A percentile compares a stretch with the other conserved stretches of the same genome.
Evolutionary conservation across 345 rosid species (phyloP).

Genomic region (Salix exigua): DNA sequence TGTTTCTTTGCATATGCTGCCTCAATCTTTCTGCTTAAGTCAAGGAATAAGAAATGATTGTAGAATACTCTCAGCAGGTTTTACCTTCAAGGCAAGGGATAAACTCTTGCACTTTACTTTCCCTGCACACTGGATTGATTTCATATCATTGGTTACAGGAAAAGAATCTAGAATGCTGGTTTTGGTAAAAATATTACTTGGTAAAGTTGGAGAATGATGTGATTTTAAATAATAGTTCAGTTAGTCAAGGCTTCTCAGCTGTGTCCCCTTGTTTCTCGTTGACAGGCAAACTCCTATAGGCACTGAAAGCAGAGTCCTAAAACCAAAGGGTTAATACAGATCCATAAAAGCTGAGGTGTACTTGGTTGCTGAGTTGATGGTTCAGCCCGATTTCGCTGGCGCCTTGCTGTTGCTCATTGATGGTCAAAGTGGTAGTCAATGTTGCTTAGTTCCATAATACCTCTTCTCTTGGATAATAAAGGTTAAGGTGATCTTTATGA

Average conservation of each 20-base stretch:
- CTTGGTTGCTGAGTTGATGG: background rate
- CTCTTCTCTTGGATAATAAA: background rate
- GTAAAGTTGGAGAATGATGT: background rate
- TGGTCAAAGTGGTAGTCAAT: background rate
- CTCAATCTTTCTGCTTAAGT: background rate
- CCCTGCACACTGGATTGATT: background rate
- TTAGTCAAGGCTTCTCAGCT: conserved; percentile 7
- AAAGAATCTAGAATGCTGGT: background rate
- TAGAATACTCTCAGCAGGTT: background rate
- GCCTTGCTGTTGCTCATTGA: background rate
- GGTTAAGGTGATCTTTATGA: background rate
- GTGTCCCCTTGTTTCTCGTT: conserved; percentile 16
- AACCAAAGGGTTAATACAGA: background rate
- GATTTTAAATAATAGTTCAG: background rate
- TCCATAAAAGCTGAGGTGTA: background rate
- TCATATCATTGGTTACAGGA: background rate
- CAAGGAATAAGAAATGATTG: background rate
- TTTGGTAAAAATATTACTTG: background rate
- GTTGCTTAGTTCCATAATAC: background rate
- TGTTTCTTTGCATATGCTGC: background rate
- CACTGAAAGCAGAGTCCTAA: background rate
- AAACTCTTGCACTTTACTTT: background rate
- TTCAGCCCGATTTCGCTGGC: background rate
- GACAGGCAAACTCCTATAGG: conserved; percentile 31
- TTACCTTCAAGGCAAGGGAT: background rate